Percentiles rank a stretch among this genome's conserved stretches.
These are phyloP conservation scores for Diaporthe helianthi DNA, from an alignment of 2,329 filamentous ascomycete species.

Conservation along the genomic window DNA sequence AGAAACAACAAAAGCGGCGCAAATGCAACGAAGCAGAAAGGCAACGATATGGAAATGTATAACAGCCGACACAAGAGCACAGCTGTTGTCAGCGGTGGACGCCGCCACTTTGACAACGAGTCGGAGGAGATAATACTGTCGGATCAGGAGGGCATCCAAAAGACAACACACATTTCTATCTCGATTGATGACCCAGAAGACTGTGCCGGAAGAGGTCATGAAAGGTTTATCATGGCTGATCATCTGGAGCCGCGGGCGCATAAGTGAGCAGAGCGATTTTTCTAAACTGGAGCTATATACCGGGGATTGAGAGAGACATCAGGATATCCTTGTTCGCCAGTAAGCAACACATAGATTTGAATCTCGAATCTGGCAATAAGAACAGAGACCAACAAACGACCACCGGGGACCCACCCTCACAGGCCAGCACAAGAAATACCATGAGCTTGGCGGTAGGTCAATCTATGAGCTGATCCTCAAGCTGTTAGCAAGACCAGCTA, in stretches of 20 bases:
- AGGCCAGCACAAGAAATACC: no score
- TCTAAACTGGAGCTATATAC: not conserved
- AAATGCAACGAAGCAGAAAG: not conserved
- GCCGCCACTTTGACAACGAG: not conserved
- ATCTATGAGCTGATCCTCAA: not conserved
- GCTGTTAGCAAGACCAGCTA: not conserved
- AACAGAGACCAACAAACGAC: not conserved
- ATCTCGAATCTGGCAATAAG: not conserved
- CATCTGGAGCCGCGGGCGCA: not conserved
- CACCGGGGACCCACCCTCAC: no score
- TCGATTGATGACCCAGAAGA: not conserved
- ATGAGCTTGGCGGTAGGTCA: no score
- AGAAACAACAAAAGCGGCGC: not conserved
- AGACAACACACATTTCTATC: constrained; percentile 5
- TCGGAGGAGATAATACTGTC: constrained; percentile 10
- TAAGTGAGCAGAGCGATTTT: not conserved
- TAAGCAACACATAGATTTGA: not conserved
- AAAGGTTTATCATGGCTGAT: not conserved
- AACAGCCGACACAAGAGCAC: constrained; percentile 2
- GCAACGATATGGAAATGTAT: not conserved
- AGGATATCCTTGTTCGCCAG: not conserved
- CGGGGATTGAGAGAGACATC: no score
- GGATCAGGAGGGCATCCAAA: not conserved
- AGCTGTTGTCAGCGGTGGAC: not conserved
- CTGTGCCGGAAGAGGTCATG: not conserved